Evolutionary conservation across 176 grass and related monocot species (phyloP), one percentile per base, ranked within the genome.

Genomic region (Calamus simplicifolius): DNA sequence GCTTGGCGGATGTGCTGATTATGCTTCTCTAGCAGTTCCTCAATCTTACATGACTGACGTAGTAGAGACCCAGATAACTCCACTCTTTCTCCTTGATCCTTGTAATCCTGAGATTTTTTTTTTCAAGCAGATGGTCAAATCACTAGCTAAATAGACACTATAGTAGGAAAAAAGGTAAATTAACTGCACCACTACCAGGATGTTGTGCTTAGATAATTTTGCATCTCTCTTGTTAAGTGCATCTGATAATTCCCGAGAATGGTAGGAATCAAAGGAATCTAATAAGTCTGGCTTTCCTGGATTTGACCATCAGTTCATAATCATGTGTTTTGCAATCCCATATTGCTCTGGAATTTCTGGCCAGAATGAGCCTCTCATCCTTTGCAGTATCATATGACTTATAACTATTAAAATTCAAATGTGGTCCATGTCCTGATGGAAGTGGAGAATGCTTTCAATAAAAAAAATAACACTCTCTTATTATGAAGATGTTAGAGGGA

Each of bases 251-350:
- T 55, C 14, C 2, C 29, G 65, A 68, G 51, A 35, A 56, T 35
- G 64, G 18, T 53, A 23, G 16, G 14, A 0, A 17, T 50, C 71
- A 3, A 67, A 82, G 16, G 80, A 61, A 73, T 38, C 52, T 60
- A 82, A 73, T n/a, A 82, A 55, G 16, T 73, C 68, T 29, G 73
- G 2, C 51, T 48, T 4, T 31, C 68, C 79, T 1, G 82, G 72
- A 61, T 89, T 70, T 43, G 81, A 70, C 87, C 84, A 93, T 28
- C 92, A 84, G 79, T 89, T 92, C 58, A 85, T 79, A 73, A 80
- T 75, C 70, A 61, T 66, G 49, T 83, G 69, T 70, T 83, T 90
- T 65, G 75, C 76, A 27, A n/a, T 70, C 72, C 78, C 72, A 61
- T 90, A 81, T 1, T 77, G 63, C 1, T 60, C 68, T 48, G 81